These are phyloP conservation scores for Farysia itapuensis DNA, from an alignment of 1,284 basidiomycete species.

Conservation along the genomic window DNA sequence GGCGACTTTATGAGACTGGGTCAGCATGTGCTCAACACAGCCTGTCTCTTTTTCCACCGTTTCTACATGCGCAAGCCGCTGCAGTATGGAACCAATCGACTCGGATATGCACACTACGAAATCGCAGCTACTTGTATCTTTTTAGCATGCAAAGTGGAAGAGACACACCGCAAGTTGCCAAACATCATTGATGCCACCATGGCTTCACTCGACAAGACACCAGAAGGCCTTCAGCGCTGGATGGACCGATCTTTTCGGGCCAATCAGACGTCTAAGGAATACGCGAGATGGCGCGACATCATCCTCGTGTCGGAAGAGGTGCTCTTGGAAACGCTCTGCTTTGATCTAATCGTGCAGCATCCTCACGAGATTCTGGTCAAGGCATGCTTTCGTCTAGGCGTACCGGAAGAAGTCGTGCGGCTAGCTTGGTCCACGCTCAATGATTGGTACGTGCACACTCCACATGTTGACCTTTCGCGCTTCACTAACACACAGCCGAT, in stretches of 20 bases:
- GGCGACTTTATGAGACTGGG: slow-evolving; percentile 49
- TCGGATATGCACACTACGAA: slow-evolving; percentile 62
- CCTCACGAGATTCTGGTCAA: slow-evolving; percentile 66
- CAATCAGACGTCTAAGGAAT: slow-evolving; percentile 40
- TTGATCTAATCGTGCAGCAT: slow-evolving; percentile 81
- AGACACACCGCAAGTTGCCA: slow-evolving; percentile 80
- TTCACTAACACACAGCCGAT: too few species aligned
- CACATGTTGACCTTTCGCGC: too few species aligned
- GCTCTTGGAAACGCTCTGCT: slow-evolving; percentile 82
- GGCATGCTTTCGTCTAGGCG: slow-evolving; percentile 38
- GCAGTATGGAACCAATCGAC: slow-evolving; percentile 68
- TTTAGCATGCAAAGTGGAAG: slow-evolving; percentile 86
- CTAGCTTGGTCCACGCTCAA: slow-evolving; percentile 49
- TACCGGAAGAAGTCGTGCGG: slow-evolving; percentile 29
- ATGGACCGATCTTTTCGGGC: slow-evolving; percentile 38
- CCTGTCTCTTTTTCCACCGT: slow-evolving; percentile 85
- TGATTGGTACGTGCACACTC: slow-evolving; percentile 35
- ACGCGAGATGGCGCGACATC: slow-evolving; percentile 67
- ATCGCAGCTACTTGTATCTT: slow-evolving; percentile 87
- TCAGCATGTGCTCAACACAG: slow-evolving; percentile 61
- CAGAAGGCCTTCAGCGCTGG: slow-evolving; percentile 58
- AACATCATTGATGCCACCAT: slow-evolving; percentile 77
- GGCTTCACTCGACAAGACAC: slow-evolving; percentile 68
- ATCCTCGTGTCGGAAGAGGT: slow-evolving; percentile 81
- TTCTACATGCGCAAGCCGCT: slow-evolving; percentile 86